Percentiles rank a stretch among this genome's conserved stretches.
These are phyloP conservation scores for Aspergillus piperis DNA, from an alignment of 2,329 filamentous ascomycete species.

Conservation along the genomic window DNA sequence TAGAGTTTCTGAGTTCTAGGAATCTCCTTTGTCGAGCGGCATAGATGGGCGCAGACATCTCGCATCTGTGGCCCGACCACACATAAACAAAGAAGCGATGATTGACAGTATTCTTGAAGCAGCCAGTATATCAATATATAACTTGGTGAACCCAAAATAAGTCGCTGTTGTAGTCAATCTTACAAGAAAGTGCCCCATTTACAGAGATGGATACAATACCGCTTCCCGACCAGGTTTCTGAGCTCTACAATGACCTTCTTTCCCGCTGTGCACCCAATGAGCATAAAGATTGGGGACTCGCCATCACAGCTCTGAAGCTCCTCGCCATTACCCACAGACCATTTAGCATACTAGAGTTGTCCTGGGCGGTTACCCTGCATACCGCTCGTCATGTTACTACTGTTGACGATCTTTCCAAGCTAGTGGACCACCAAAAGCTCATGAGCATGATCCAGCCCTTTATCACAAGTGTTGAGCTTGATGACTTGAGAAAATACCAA, in stretches of 20 bases:
- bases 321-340: constrained; percentile 26
- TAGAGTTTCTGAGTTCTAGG: no score
- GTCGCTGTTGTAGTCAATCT: no score
- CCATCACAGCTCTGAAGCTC: constrained; percentile 23
- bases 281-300: constrained; percentile 19
- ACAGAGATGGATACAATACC: no score
- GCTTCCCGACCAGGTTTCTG: not conserved
- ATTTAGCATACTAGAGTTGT: constrained; percentile 34
- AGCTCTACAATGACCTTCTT: not conserved
- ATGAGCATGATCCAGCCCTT: constrained; percentile 23
- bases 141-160: no score
- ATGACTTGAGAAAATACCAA: constrained; percentile 16
- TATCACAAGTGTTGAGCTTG: constrained; percentile 19
- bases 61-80: no score
- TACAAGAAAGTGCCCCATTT: no score
- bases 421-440: constrained; percentile 31
- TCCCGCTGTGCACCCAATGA: constrained; percentile 12
- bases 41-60: no score
- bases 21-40: no score
- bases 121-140: no score
- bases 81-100: no score
- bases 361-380: constrained; percentile 30
- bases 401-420: constrained; percentile 20
- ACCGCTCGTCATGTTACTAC: constrained; percentile 21
- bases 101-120: no score